Conservation (phyloP, 2,329 filamentous ascomycete genomes). For the Pyrenophora teres region DNA sequence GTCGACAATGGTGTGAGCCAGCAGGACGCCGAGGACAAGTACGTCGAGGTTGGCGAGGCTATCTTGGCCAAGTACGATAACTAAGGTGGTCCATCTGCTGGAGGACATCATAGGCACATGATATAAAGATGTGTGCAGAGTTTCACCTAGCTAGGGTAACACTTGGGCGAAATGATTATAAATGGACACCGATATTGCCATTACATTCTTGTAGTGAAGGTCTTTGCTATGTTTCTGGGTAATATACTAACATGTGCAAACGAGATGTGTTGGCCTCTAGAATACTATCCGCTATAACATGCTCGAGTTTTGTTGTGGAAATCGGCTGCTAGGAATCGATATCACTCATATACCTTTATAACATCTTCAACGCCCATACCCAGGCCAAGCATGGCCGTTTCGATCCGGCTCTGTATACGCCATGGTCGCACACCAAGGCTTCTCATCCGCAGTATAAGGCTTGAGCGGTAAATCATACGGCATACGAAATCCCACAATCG, state of each 20-base stretch:
- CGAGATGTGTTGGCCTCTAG: too few species aligned
- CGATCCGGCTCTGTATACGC: conserved; percentile 66
- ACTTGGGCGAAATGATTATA: too few species aligned
- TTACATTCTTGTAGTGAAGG: too few species aligned
- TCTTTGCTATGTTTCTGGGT: too few species aligned
- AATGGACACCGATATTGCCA: too few species aligned
- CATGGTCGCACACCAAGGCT: conserved; percentile 76
- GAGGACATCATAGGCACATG: too few species aligned
- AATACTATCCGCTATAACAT: neutral
- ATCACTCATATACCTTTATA: too few species aligned
- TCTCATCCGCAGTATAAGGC: conserved; percentile 65
- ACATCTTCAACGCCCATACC: conserved; percentile 9
- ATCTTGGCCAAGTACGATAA: conserved; percentile 72
- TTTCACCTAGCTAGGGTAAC: too few species aligned
- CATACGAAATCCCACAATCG: conserved; percentile 71
- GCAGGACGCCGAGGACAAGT: conserved; percentile 74
- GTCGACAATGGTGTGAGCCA: conserved; percentile 66
- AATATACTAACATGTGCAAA: too few species aligned
- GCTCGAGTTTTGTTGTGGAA: neutral
- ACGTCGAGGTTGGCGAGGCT: conserved; percentile 72
- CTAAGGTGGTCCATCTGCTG: conserved; percentile 33
- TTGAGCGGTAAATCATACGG: conserved; percentile 81
- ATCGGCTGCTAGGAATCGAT: too few species aligned
- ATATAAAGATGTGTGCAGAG: too few species aligned
- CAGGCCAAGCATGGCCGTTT: conserved; percentile 52